These are phyloP conservation scores for Chamaenerion angustifolium DNA, from an alignment of 345 rosid species.

Conservation along the genomic window DNA sequence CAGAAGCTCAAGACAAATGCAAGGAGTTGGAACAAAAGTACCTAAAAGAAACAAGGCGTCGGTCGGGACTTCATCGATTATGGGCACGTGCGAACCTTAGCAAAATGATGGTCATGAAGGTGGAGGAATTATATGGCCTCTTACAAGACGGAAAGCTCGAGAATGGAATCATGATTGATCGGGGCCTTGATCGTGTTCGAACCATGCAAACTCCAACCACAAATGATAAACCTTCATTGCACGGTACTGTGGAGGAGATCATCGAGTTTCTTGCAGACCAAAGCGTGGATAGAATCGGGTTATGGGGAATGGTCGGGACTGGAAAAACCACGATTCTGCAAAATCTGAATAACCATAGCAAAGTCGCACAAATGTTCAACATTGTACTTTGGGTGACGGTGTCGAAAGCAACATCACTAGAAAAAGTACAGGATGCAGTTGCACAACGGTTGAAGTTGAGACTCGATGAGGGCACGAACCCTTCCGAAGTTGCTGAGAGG, in stretches of 20 bases:
- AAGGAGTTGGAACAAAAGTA: conserved; percentile 4
- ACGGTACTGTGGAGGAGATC: conserved; percentile 6
- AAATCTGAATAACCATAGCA: conserved; percentile 18
- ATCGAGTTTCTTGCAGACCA: conserved; percentile 8
- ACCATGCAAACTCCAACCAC: conserved; percentile 9
- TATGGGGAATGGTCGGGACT: conserved; percentile 19
- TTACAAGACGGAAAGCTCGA: conserved; percentile 9
- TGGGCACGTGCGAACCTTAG: conserved; percentile 7
- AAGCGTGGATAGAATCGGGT: conserved; percentile 10
- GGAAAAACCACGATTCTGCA: conserved; percentile 27
- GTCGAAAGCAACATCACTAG: conserved; percentile 5
- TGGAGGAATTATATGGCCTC: conserved; percentile 1
- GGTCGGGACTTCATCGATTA: neutral
- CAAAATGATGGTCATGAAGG: conserved; percentile 7
- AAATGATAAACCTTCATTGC: conserved; percentile 9
- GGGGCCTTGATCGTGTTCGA: conserved; percentile 8
- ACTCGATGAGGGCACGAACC: neutral
- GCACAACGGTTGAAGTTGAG: conserved; percentile 9
- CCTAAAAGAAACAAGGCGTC: neutral
- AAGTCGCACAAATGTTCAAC: conserved; percentile 16
- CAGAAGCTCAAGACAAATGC: neutral
- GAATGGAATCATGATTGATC: conserved; percentile 10
- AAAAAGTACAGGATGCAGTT: conserved; percentile 15
- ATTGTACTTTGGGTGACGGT: conserved; percentile 15
- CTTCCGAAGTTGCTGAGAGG: conserved; percentile 6